Conservation (phyloP, 352 stramenopile species). For the Phytophthora parvispora region DNA sequence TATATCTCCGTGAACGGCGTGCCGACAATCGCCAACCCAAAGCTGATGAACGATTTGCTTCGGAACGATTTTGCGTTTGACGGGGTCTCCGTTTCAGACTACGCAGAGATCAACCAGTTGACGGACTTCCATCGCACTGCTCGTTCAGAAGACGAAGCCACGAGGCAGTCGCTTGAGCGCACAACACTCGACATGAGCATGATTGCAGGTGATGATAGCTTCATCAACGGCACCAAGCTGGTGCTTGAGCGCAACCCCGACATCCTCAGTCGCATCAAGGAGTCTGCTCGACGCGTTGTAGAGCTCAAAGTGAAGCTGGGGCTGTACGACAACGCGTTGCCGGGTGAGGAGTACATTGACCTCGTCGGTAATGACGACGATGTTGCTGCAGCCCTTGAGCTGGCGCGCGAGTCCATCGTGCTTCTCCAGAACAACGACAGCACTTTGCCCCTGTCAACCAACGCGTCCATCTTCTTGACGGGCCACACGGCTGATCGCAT, state of each 20-base stretch:
- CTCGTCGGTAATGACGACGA: neutral
- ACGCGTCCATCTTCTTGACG: neutral
- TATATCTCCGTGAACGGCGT: neutral
- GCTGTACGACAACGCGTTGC: neutral
- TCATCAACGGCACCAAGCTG: neutral
- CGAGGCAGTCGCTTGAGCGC: neutral
- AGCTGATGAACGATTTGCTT: neutral
- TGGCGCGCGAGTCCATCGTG: neutral
- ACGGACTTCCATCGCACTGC: neutral
- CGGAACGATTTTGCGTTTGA: neutral
- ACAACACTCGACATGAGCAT: neutral
- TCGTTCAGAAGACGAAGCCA: neutral
- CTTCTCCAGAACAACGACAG: conserved; percentile 1
- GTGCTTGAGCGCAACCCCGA: neutral
- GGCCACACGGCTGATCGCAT: neutral
- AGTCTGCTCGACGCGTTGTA: neutral
- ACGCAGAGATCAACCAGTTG: neutral
- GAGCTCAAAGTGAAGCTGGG: neutral
- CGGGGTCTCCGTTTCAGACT: neutral
- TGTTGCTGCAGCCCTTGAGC: neutral
- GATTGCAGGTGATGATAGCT: neutral
- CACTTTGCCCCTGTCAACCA: neutral
- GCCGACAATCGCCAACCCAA: neutral
- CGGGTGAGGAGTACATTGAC: neutral
- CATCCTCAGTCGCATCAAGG: neutral